These are phyloP conservation scores for Maudiozyma humilis DNA, from an alignment of 1,139 yeast species.

Conservation along the genomic window DNA sequence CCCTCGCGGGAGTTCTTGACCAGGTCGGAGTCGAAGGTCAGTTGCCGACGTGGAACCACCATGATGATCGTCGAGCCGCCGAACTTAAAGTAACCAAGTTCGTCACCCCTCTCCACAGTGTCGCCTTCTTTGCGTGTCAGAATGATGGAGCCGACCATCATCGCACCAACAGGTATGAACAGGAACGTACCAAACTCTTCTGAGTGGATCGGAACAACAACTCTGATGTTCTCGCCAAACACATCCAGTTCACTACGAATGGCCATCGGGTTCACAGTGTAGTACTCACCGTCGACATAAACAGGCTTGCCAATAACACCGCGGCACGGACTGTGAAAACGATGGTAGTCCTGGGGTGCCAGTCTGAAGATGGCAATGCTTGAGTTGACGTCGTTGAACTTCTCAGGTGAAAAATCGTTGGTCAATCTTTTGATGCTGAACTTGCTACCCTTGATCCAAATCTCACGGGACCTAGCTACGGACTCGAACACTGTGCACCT, in stretches of 20 bases:
- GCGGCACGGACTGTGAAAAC: conserved; percentile 83
- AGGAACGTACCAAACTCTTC: conserved; percentile 67
- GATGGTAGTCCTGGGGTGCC: conserved; percentile 95
- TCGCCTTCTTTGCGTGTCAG: conserved; percentile 61
- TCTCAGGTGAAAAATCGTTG: conserved; percentile 39
- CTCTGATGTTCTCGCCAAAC: conserved; percentile 83
- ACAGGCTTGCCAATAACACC: conserved; percentile 62
- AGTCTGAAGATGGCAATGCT: conserved; percentile 67
- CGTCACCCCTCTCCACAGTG: conserved; percentile 59
- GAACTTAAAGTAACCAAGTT: conserved; percentile 87
- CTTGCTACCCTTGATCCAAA: conserved; percentile 87
- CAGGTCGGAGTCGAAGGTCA: conserved; percentile 67
- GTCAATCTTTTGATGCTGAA: conserved; percentile 60
- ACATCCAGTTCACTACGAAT: conserved; percentile 81
- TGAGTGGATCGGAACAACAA: conserved; percentile 67
- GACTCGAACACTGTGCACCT: conserved; percentile 65
- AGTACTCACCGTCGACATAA: conserved; percentile 78
- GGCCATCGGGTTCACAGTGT: conserved; percentile 97
- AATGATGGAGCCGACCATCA: conserved; percentile 95
- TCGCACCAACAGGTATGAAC: conserved; percentile 85
- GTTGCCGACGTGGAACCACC: conserved; percentile 38
- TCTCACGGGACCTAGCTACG: conserved; percentile 54
- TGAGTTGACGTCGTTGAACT: conserved; percentile 45
- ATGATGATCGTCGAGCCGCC: conserved; percentile 86
- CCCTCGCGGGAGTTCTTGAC: conserved; percentile 56